phyloP scores from a whole-genome alignment of 2,329 filamentous ascomycete genomes.

The Periglandula ipomoeae region DNA sequence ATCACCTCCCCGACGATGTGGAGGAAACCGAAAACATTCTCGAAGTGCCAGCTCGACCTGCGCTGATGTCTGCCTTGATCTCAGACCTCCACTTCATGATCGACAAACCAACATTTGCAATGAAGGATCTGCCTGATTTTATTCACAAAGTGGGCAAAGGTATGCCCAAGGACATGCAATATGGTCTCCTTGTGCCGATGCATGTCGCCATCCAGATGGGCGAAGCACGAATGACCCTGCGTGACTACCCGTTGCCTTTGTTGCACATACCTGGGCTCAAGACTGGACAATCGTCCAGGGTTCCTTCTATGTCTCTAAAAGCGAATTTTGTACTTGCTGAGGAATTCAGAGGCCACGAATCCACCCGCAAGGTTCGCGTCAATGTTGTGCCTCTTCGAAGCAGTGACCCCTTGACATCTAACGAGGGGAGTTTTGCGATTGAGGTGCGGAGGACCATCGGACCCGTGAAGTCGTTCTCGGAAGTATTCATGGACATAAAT shows the following conservation, averaged over 20 bases:
- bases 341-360: conserved; percentile 75
- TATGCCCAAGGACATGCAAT: conserved; percentile 86
- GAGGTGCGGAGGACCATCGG: conserved; percentile 86
- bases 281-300: conserved; percentile 65
- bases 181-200: conserved; percentile 83
- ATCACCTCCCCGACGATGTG: conserved; percentile 70
- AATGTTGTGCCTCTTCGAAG: conserved; percentile 67
- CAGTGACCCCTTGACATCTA: conserved; percentile 44
- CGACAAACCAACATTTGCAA: conserved; percentile 87
- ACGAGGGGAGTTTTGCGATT: conserved; percentile 63
- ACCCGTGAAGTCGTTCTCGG: conserved; percentile 92
- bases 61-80: conserved; percentile 70
- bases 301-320: conserved; percentile 74
- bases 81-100: conserved; percentile 77
- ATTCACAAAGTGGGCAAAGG: conserved; percentile 90
- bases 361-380: conserved; percentile 70
- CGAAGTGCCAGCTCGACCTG: conserved; percentile 74
- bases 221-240: conserved; percentile 74
- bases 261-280: conserved; percentile 82
- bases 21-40: conserved; percentile 80
- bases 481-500: conserved; percentile 87
- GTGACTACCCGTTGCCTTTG: conserved; percentile 89
- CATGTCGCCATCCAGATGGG: conserved; percentile 83
- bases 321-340: conserved; percentile 95
- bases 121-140: conserved; percentile 73